Evolutionary conservation across 2,329 filamentous ascomycete genomes (phyloP).

Genomic region (Lasiodiplodia gonubiensis): DNA sequence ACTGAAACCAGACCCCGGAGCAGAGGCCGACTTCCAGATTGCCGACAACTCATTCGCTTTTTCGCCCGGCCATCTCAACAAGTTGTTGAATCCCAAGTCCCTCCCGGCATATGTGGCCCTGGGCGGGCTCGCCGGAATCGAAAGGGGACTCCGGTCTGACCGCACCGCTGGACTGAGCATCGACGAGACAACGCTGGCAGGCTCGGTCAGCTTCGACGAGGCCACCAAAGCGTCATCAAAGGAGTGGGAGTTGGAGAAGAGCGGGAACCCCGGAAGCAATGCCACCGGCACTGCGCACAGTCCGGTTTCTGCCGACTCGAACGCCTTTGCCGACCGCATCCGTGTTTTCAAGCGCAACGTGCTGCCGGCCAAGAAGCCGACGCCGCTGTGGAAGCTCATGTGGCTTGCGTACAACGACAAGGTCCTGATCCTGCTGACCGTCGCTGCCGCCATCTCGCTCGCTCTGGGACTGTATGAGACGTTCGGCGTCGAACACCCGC

Average conservation of each 20-base stretch:
- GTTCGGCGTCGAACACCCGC: constrained; percentile 49
- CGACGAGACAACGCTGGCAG: constrained; percentile 70
- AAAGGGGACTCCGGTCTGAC: constrained; percentile 74
- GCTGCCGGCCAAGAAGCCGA: constrained; percentile 72
- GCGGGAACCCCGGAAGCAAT: constrained; percentile 33
- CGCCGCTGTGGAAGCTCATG: constrained; percentile 71
- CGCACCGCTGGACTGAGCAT: constrained; percentile 68
- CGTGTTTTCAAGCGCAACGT: constrained; percentile 73
- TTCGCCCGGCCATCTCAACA: constrained; percentile 78
- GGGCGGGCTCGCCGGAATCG: constrained; percentile 73
- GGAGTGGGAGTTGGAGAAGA: background rate
- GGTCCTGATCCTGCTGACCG: constrained; percentile 72
- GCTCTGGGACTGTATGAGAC: constrained; percentile 72
- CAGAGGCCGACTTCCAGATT: constrained; percentile 75
- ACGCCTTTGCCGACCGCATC: constrained; percentile 65
- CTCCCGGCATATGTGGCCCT: constrained; percentile 75
- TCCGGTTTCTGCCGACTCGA: constrained; percentile 16
- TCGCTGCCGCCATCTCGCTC: constrained; percentile 75
- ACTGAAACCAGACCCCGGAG: constrained; percentile 75
- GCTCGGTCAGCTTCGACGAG: constrained; percentile 72
- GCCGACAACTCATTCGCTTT: constrained; percentile 81
- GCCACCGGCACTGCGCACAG: constrained; percentile 29
- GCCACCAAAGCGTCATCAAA: constrained; percentile 45
- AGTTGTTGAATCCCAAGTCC: constrained; percentile 81
- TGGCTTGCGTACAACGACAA: constrained; percentile 88